These are phyloP conservation scores for Trichomonas tenax DNA, from an alignment of 208 protist genomes.

Conservation along the genomic window DNA sequence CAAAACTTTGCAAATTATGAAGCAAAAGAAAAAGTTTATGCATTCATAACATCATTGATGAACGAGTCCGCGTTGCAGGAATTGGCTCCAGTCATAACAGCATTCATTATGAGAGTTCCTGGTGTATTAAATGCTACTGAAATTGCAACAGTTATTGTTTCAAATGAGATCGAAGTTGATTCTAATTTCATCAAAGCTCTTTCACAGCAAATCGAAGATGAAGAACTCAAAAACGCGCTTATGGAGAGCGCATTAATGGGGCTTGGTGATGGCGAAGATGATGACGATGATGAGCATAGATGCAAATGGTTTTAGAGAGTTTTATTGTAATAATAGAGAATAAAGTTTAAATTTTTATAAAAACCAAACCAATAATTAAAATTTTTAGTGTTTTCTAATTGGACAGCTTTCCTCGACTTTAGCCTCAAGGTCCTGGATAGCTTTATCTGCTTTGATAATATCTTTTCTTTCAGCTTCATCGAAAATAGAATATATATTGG, in stretches of 20 bases:
- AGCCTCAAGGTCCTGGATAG: background rate
- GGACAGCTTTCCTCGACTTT: background rate
- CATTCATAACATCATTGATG: background rate
- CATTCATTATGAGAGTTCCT: background rate
- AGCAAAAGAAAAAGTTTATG: background rate
- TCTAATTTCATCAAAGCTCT: background rate
- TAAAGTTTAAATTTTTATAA: no score
- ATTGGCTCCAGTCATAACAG: background rate
- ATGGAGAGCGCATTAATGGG: background rate
- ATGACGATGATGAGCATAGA: background rate
- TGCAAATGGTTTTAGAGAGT: no score
- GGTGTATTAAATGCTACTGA: background rate
- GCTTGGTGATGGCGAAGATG: background rate
- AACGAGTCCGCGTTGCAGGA: background rate
- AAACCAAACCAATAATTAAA: no score
- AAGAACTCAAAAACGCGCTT: background rate
- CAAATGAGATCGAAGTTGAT: background rate
- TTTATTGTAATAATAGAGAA: no score
- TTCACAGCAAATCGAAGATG: background rate
- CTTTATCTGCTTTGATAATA: background rate
- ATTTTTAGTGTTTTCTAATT: background rate
- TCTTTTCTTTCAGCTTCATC: background rate
- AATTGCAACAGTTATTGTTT: background rate
- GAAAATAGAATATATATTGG: background rate
- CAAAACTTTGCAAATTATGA: background rate